Evolutionary conservation across 2,329 filamentous ascomycete genomes (phyloP).

Genomic region (Karstenula rhodostoma): DNA sequence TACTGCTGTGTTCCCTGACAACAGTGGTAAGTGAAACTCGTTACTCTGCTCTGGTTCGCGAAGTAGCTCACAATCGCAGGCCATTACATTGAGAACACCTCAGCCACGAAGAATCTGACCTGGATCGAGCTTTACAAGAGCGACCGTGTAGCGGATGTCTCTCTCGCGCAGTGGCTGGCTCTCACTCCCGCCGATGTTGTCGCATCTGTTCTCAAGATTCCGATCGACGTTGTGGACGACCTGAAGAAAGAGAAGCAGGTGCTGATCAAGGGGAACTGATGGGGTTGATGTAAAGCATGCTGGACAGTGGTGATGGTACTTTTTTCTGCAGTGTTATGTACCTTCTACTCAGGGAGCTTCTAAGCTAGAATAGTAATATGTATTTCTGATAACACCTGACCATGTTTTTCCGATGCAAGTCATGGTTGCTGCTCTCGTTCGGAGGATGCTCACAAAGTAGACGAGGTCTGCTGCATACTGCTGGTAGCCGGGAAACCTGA

Average conservation of each 20-base stretch:
- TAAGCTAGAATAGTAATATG: not conserved
- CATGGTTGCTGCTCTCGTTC: not conserved
- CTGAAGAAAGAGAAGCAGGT: conserved; percentile 72
- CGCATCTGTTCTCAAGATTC: conserved; percentile 66
- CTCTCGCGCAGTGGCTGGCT: conserved; percentile 73
- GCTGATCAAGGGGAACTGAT: conserved; percentile 47
- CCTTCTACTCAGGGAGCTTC: not conserved
- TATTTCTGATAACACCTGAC: not conserved
- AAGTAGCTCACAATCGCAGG: conserved; percentile 38
- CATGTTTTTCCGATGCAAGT: not conserved
- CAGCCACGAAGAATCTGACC: conserved; percentile 67
- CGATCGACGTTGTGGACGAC: conserved; percentile 62
- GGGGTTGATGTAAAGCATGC: too few species aligned
- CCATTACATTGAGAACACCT: conserved; percentile 75
- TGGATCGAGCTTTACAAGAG: conserved; percentile 76
- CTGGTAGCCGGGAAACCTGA: not conserved
- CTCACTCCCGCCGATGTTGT: conserved; percentile 71
- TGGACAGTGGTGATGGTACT: not conserved
- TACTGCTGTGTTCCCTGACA: conserved; percentile 73
- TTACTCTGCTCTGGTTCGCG: not conserved
- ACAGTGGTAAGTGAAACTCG: conserved; percentile 55
- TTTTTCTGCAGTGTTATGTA: not conserved
- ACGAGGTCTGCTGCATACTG: not conserved
- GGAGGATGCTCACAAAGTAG: not conserved
- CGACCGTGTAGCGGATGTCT: conserved; percentile 71